These are phyloP conservation scores for Auxenochlorella pyrenoidosa DNA, from an alignment of 139 green algal species.

Conservation along the genomic window DNA sequence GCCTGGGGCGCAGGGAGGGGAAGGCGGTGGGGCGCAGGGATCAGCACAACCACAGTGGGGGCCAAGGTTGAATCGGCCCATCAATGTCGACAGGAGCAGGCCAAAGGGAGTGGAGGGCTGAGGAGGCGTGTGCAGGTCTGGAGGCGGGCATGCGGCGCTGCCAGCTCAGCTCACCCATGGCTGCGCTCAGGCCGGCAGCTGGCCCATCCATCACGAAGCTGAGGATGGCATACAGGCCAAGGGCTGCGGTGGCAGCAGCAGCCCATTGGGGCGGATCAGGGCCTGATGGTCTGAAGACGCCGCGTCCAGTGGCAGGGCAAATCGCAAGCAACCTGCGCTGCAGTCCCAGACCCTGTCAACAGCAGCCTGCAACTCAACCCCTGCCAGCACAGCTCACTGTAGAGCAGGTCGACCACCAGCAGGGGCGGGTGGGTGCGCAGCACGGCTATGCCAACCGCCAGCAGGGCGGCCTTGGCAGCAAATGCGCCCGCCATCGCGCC, in stretches of 20 bases:
- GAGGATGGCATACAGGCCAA: slow-evolving; percentile 47
- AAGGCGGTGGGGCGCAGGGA: no score
- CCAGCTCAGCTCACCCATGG: slow-evolving; percentile 2
- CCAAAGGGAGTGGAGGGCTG: neutral
- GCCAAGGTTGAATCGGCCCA: no score
- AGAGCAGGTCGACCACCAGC: neutral
- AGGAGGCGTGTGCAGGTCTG: neutral
- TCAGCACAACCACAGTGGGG: no score
- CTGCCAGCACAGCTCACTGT: slow-evolving; percentile 9
- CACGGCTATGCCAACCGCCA: neutral
- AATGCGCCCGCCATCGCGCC: neutral
- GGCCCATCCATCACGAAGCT: slow-evolving; percentile 39
- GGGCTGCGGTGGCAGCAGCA: neutral
- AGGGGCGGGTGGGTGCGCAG: neutral
- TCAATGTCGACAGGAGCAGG: no score
- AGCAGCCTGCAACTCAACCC: neutral
- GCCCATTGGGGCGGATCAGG: no score
- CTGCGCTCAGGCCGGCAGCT: neutral
- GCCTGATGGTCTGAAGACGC: neutral
- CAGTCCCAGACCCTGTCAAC: neutral
- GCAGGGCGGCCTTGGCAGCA: neutral
- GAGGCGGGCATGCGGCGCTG: neutral
- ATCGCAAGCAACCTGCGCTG: neutral
- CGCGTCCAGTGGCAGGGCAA: no score
- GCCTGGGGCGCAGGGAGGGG: slow-evolving; percentile 19